A percentile compares a stretch with the other conserved stretches of the same genome.
phyloP scores from a whole-genome alignment of 306 rosid species.

The Quercus parvula region DNA sequence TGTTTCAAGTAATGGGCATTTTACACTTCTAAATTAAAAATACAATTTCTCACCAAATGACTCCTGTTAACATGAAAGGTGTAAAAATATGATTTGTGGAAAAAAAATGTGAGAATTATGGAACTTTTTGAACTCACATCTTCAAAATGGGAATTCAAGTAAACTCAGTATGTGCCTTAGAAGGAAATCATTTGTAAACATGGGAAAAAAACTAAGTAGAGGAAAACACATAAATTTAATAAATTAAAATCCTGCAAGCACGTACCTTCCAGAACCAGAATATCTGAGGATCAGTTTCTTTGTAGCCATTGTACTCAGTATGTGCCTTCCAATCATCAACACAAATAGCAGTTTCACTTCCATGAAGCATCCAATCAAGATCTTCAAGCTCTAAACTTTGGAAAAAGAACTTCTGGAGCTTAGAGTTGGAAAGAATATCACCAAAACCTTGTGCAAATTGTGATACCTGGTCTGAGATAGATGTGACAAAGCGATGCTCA shows the following conservation, averaged over 20 bases:
- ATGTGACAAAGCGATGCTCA: conserved; percentile 68
- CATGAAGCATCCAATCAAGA: conserved; percentile 90
- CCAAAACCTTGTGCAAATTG: conserved; percentile 75
- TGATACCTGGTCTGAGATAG: conserved; percentile 73
- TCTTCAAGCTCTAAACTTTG: conserved; percentile 73
- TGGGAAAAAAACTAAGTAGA: background rate
- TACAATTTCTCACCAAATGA: too few relatives aligned
- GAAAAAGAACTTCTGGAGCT: conserved; percentile 48
- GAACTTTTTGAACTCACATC: too few relatives aligned
- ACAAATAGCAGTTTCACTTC: conserved; percentile 64
- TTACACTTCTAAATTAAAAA: too few relatives aligned
- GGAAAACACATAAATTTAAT: background rate
- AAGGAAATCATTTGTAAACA: too few relatives aligned
- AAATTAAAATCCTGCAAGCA: conserved; percentile 15
- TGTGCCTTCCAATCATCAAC: conserved; percentile 94
- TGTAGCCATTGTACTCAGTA: conserved; percentile 80
- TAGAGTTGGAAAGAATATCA: conserved; percentile 61
- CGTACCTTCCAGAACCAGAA: conserved; percentile 97
- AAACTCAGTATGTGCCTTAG: too few relatives aligned
- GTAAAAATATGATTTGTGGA: too few relatives aligned
- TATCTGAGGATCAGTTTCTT: conserved; percentile 81
- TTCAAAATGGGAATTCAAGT: too few relatives aligned
- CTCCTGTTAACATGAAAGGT: too few relatives aligned
- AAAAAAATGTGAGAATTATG: too few relatives aligned
- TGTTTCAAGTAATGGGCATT: too few relatives aligned